Evolutionary conservation across 306 rosid species (phyloP).

Genomic region (Acacia acuminata): DNA sequence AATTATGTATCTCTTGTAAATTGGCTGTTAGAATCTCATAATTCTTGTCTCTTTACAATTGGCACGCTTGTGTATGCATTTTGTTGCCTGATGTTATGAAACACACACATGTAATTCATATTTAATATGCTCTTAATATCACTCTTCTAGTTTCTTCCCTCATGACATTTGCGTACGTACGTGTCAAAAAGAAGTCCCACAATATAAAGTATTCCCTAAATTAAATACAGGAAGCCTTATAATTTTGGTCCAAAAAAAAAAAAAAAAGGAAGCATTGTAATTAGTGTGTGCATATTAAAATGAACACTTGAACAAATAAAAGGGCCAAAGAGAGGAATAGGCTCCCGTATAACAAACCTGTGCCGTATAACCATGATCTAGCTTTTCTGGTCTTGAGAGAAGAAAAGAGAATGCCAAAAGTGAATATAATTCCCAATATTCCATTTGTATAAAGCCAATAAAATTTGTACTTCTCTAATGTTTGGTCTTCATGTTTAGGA

Average conservation of each 20-base stretch:
- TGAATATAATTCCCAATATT: constrained; percentile 68
- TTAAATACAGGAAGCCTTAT: too few relatives aligned
- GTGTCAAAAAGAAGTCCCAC: not conserved
- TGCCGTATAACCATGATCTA: constrained; percentile 80
- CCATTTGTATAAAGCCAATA: constrained; percentile 79
- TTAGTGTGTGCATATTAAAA: too few relatives aligned
- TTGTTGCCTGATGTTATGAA: not conserved
- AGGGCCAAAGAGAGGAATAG: too few relatives aligned
- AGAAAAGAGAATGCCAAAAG: constrained; percentile 72
- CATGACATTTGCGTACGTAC: not conserved
- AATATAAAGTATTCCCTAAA: too few relatives aligned
- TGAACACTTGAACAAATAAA: too few relatives aligned
- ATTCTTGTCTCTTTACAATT: not conserved
- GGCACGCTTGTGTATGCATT: not conserved
- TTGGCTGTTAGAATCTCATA: not conserved
- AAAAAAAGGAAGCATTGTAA: too few relatives aligned
- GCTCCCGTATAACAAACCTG: constrained; percentile 54
- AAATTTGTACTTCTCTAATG: constrained; percentile 47
- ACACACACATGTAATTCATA: not conserved
- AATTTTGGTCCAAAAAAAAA: too few relatives aligned
- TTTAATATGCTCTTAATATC: too few relatives aligned
- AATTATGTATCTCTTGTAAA: not conserved
- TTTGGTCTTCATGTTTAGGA: constrained; percentile 56
- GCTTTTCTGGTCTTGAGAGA: constrained; percentile 81
- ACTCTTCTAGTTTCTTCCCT: not conserved